These are phyloP conservation scores for Cutaneotrichosporon sp. DNA, from an alignment of 1,284 basidiomycete species.

Conservation along the genomic window DNA sequence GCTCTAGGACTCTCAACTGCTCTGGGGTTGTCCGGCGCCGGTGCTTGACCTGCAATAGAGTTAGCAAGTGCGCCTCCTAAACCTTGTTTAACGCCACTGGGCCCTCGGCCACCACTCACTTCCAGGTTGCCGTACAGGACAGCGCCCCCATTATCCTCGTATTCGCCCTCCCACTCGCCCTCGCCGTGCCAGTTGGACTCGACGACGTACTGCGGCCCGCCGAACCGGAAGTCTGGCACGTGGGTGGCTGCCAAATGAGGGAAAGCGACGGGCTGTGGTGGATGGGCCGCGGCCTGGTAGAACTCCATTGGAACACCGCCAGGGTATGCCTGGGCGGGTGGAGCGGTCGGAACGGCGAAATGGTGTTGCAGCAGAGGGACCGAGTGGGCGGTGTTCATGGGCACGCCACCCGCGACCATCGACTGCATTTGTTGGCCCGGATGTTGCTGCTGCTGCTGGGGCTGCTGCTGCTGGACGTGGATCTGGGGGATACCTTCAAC, in stretches of 20 bases:
- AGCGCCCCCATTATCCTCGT: slow-evolving; percentile 25
- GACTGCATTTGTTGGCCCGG: slow-evolving; percentile 1
- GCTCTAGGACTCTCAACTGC: slow-evolving; percentile 83
- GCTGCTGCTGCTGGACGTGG: slow-evolving; percentile 20
- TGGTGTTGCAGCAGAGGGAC: slow-evolving; percentile 8
- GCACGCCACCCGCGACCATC: slow-evolving; percentile 5
- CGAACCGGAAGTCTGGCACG: slow-evolving; percentile 23
- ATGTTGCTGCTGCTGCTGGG: slow-evolving; percentile 4
- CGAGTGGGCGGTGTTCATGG: slow-evolving; percentile 5
- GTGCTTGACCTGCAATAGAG: slow-evolving; percentile 70
- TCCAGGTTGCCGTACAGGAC: slow-evolving; percentile 35
- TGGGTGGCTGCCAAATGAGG: slow-evolving; percentile 19
- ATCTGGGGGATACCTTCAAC: slow-evolving; percentile 28
- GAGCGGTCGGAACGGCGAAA: background rate
- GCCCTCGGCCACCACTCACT: slow-evolving; percentile 13
- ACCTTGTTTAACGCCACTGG: background rate
- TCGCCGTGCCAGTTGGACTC: slow-evolving; percentile 20
- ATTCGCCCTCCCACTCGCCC: slow-evolving; percentile 33
- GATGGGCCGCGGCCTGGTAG: slow-evolving; percentile 10
- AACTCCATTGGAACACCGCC: slow-evolving; percentile 14
- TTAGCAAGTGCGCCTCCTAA: background rate
- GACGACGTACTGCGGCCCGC: slow-evolving; percentile 15
- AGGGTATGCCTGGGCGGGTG: slow-evolving; percentile 1
- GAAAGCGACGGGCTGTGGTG: slow-evolving; percentile 3
- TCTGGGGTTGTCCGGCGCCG: slow-evolving; percentile 77